Conservation (phyloP, 495 filamentous ascomycete species). For the Neurospora sp. region DNA sequence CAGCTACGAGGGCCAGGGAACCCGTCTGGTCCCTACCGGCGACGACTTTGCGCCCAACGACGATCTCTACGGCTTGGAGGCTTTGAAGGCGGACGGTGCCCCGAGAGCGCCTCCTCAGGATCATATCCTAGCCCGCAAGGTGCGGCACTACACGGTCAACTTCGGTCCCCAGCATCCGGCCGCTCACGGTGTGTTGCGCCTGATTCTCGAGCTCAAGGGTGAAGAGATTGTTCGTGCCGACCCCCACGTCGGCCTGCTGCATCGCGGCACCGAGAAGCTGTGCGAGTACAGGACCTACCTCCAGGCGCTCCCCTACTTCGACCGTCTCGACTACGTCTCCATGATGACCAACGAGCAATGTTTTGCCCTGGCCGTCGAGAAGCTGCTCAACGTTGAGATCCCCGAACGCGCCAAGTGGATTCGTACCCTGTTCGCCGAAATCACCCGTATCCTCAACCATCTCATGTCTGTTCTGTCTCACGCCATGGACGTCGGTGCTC, state of each 20-base stretch:
- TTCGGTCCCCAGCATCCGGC: slow-evolving; percentile 99
- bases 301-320: slow-evolving; percentile 97
- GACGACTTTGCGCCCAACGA: slow-evolving; percentile 47
- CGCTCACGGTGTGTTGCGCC: slow-evolving; percentile 92
- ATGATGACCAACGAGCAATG: slow-evolving; percentile 99
- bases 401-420: slow-evolving; percentile 96
- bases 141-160: slow-evolving; percentile 98
- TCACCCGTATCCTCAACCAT: slow-evolving; percentile 92
- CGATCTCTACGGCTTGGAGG: slow-evolving; percentile 30
- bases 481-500: slow-evolving; percentile 98
- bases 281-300: slow-evolving; percentile 99
- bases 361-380: slow-evolving; percentile 90
- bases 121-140: slow-evolving; percentile 51
- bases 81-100: slow-evolving; percentile 15
- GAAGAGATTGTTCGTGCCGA: slow-evolving; percentile 96
- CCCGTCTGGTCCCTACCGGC: slow-evolving; percentile 58
- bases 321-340: slow-evolving; percentile 96
- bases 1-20: slow-evolving; percentile 41
- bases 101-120: slow-evolving; percentile 18
- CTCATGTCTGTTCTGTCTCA: slow-evolving; percentile 96
- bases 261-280: slow-evolving; percentile 98
- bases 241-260: slow-evolving; percentile 92
- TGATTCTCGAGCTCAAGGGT: slow-evolving; percentile 96
- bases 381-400: slow-evolving; percentile 94
- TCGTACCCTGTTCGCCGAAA: slow-evolving; percentile 90